Conservation (phyloP, 805 yeast species). For the Wickerhamiella cacticola region DNA sequence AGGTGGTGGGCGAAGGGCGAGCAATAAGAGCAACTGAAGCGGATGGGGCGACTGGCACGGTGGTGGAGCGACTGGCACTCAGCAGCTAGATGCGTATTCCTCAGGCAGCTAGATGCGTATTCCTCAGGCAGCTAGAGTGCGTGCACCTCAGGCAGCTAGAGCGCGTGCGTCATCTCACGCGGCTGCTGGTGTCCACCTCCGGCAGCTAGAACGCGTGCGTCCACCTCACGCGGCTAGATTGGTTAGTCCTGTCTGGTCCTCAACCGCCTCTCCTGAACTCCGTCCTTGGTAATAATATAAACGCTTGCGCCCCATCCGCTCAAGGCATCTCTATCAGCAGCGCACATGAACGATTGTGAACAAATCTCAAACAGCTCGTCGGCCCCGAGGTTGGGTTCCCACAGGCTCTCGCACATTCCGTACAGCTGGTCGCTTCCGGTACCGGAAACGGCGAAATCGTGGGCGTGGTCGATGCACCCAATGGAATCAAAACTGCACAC, state of each 20-base stretch:
- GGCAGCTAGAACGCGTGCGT: too few relatives aligned
- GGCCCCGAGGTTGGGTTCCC: conserved; percentile 86
- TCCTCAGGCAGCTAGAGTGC: too few relatives aligned
- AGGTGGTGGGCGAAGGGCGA: too few relatives aligned
- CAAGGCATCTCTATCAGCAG: conserved; percentile 93
- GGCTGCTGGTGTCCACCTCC: too few relatives aligned
- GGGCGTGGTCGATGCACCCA: conserved; percentile 91
- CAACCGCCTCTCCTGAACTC: conserved; percentile 67
- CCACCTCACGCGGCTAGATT: too few relatives aligned
- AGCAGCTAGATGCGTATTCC: too few relatives aligned
- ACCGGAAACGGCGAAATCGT: conserved; percentile 90
- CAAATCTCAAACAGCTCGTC: conserved; percentile 94
- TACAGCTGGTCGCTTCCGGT: conserved; percentile 93
- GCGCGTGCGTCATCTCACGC: too few relatives aligned
- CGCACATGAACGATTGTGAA: conserved; percentile 84
- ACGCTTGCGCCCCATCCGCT: conserved; percentile 99
- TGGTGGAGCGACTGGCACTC: too few relatives aligned
- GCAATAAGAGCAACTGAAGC: too few relatives aligned
- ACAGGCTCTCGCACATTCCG: conserved; percentile 97
- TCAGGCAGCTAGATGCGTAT: too few relatives aligned
- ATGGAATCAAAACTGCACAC: conserved; percentile 92
- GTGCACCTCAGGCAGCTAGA: too few relatives aligned
- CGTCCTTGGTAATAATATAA: conserved; percentile 56
- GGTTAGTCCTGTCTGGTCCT: conserved; percentile 88
- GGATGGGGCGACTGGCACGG: too few relatives aligned